Evolutionary conservation across 352 stramenopile genomes (phyloP), one percentile per base, ranked within the genome.

Genomic region (Phytopythium sindhum): DNA sequence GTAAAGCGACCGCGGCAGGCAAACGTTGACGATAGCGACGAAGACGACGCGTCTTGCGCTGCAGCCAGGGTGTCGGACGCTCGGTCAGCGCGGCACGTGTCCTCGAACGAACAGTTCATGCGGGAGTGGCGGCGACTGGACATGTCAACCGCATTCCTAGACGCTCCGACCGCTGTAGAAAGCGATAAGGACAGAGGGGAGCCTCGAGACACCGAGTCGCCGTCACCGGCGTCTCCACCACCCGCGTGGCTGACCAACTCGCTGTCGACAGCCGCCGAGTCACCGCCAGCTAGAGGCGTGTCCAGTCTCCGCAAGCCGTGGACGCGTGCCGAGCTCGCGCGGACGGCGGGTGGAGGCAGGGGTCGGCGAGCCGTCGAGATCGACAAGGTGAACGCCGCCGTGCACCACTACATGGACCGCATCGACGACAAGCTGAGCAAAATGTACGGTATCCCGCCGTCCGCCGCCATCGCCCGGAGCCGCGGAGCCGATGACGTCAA

Each of bases 341-440:
- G 64, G 57, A 55, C 63, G 7, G 33, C 66, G 2, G 19, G 5
- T 5, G 52, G n/a, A 0, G 37, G 47, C 0, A 80, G 63, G 63
- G 76, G 65, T 23, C 69, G 53, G 42, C 71, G 75, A 0, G 63
- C 65, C 42, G 66, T 77, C 26, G 80, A 89, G 50, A 78, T 90
- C 50, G 79, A 92, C 47, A 90, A 89, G 62, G 78, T 92, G 19
- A 88, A 92, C 60, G 69, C 71, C 23, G 74, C 75, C 1, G 81
- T 92, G 26, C 80, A 89, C 57, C 80, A 89, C 56, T 92, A 92
- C 80, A 92, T 92, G 81, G 79, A 92, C 57, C 73, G 80, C 23
- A 92, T 92, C 44, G 81, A 92, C 69, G 78, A 90, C 44, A 92
- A 92, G 60, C 72, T 92, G 26, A 81, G 77, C 51, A 79, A 87